phyloP scores from a whole-genome alignment of 163 green algal species.

The Scenedesmus sp. region DNA sequence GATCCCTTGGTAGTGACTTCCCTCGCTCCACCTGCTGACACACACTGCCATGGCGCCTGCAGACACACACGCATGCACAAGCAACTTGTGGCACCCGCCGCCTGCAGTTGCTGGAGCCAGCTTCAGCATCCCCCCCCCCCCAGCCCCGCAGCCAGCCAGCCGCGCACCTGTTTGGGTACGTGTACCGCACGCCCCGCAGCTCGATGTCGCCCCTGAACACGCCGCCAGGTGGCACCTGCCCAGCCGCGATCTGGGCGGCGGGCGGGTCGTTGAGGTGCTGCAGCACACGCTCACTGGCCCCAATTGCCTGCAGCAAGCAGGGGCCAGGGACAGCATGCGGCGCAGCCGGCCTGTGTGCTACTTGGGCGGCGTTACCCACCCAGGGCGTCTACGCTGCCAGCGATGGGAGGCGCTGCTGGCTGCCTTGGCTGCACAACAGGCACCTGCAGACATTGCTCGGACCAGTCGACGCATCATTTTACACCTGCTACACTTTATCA shows the following conservation, averaged over 20 bases:
- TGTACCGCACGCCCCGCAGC: slow-evolving; percentile 62
- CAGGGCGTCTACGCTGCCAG: too few relatives aligned
- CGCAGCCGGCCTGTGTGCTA: neutral
- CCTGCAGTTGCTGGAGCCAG: neutral
- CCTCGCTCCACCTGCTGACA: too few relatives aligned
- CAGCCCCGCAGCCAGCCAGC: neutral
- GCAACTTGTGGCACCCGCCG: neutral
- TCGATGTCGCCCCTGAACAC: slow-evolving; percentile 66
- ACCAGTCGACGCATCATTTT: too few relatives aligned
- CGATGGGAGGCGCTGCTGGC: too few relatives aligned
- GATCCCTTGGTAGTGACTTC: too few relatives aligned
- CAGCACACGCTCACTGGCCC: slow-evolving; percentile 86
- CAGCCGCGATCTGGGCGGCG: slow-evolving; percentile 75
- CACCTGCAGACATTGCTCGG: too few relatives aligned
- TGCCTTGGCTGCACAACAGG: neutral
- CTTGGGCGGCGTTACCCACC: too few relatives aligned
- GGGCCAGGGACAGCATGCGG: neutral
- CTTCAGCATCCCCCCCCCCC: too few relatives aligned
- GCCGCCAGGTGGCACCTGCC: slow-evolving; percentile 38
- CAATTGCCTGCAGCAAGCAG: slow-evolving; percentile 67
- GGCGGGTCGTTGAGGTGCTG: slow-evolving; percentile 74
- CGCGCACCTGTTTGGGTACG: slow-evolving; percentile 46
- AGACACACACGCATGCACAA: neutral
- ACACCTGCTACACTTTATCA: neutral
- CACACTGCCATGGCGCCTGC: too few relatives aligned